Percentiles rank a stretch among this genome's conserved stretches.
phyloP scores from a whole-genome alignment of 1,284 basidiomycete species.

The Gymnopus androsaceus region DNA sequence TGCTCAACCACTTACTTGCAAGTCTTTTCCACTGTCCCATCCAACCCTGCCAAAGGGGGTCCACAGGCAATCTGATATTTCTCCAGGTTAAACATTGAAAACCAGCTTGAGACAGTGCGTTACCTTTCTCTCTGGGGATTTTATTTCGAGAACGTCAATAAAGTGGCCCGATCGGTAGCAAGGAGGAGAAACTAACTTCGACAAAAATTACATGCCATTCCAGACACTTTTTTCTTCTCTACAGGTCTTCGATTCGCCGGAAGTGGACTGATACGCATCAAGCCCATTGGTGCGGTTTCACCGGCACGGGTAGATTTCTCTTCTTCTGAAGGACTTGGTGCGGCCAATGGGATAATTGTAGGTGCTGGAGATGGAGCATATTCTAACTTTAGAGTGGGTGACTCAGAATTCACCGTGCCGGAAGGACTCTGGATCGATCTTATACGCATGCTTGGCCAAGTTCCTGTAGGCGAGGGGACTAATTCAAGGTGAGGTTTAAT shows the following conservation, averaged over 20 bases:
- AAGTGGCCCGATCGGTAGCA: too few relatives aligned
- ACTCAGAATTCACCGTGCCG: background rate
- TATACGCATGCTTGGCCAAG: constrained; percentile 11
- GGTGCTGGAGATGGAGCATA: constrained; percentile 3
- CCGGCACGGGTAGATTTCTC: constrained; percentile 9
- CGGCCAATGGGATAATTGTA: background rate
- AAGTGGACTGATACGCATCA: constrained; percentile 33
- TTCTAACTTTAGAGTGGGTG: background rate
- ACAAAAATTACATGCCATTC: constrained; percentile 18
- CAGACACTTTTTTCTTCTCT: constrained; percentile 17
- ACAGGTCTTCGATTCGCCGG: constrained; percentile 30
- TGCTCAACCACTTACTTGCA: constrained; percentile 55
- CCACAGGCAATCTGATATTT: constrained; percentile 65
- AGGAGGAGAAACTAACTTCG: too few relatives aligned
- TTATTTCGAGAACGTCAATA: too few relatives aligned
- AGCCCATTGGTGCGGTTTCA: constrained; percentile 17
- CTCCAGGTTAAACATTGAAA: constrained; percentile 35
- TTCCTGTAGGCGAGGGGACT: constrained; percentile 15
- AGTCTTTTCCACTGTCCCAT: constrained; percentile 51
- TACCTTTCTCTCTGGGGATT: constrained; percentile 15
- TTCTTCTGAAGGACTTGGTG: constrained; percentile 8
- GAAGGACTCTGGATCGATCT: constrained; percentile 6
- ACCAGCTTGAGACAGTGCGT: background rate
- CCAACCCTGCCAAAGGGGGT: constrained; percentile 46
- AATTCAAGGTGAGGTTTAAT: constrained; percentile 3